Conservation (phyloP, 257 asterid genomes). For the Craterostigma plantagineum region DNA sequence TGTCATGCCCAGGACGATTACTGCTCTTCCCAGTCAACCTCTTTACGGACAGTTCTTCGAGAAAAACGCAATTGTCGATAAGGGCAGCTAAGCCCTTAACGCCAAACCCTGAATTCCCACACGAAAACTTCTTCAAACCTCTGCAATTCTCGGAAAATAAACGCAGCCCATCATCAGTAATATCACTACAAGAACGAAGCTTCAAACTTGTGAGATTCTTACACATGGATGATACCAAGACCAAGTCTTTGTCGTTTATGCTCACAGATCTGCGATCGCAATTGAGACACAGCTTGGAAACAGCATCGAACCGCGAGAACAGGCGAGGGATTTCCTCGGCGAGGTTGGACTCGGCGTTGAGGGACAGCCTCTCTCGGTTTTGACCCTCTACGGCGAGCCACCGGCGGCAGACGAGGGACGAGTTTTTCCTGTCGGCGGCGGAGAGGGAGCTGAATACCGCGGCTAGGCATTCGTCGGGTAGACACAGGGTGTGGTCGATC, state of each 20-base stretch:
- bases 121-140: conserved; percentile 54
- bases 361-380: conserved; percentile 76
- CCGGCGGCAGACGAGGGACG: conserved; percentile 62
- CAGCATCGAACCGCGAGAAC: conserved; percentile 56
- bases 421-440: neutral
- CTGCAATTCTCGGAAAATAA: conserved; percentile 37
- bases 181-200: conserved; percentile 71
- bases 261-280: conserved; percentile 87
- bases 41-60: conserved; percentile 71
- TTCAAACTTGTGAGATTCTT: conserved; percentile 53
- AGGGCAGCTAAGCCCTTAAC: conserved; percentile 60
- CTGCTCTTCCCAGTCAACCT: conserved; percentile 64
- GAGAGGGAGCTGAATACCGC: neutral
- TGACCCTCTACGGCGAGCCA: conserved; percentile 76
- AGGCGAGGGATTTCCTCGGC: conserved; percentile 18
- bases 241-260: conserved; percentile 43
- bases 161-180: conserved; percentile 65
- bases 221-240: conserved; percentile 39
- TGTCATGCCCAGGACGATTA: conserved; percentile 21
- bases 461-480: conserved; percentile 1
- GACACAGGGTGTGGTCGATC: neutral
- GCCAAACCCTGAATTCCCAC: conserved; percentile 76
- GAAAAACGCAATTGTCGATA: conserved; percentile 37
- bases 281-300: conserved; percentile 68
- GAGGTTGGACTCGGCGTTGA: conserved; percentile 50